A percentile compares a stretch with the other conserved stretches of the same genome.
These are phyloP conservation scores for Citrus mangshanensis DNA, from an alignment of 345 rosid genomes.

Conservation along the genomic window DNA sequence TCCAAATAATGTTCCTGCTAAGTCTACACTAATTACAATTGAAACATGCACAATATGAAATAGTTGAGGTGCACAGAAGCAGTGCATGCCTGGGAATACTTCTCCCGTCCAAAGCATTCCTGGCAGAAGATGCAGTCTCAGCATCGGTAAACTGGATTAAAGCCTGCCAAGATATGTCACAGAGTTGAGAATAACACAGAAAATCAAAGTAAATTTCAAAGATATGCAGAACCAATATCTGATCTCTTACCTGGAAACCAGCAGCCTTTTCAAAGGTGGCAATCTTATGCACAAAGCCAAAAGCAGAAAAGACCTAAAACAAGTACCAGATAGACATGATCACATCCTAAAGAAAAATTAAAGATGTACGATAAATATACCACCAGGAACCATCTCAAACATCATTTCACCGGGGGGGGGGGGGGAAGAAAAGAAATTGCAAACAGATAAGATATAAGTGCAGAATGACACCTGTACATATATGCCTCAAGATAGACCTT, in stretches of 20 bases:
- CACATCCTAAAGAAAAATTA: conserved; percentile 1
- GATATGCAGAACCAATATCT: conserved; percentile 7
- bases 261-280: conserved; percentile 98
- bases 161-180: conserved; percentile 49
- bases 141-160: conserved; percentile 88
- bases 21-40: not conserved
- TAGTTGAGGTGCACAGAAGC: not conserved
- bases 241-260: conserved; percentile 77
- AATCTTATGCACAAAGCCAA: conserved; percentile 96
- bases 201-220: conserved; percentile 6
- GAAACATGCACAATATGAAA: not conserved
- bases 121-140: conserved; percentile 83
- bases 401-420: conserved; percentile 3
- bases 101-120: conserved; percentile 90
- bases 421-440: conserved; percentile 19
- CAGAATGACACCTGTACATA: conserved; percentile 82
- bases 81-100: conserved; percentile 75
- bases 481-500: conserved; percentile 68
- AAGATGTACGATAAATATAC: conserved; percentile 8
- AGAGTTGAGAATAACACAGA: conserved; percentile 13
- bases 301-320: conserved; percentile 94
- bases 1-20: not conserved
- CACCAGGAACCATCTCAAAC: conserved; percentile 23
- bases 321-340: conserved; percentile 20
- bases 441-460: conserved; percentile 50